Base-by-base conservation (phyloP, 2,329 filamentous ascomycete species). In the Stachybotrys chlorohalonatus region DNA sequence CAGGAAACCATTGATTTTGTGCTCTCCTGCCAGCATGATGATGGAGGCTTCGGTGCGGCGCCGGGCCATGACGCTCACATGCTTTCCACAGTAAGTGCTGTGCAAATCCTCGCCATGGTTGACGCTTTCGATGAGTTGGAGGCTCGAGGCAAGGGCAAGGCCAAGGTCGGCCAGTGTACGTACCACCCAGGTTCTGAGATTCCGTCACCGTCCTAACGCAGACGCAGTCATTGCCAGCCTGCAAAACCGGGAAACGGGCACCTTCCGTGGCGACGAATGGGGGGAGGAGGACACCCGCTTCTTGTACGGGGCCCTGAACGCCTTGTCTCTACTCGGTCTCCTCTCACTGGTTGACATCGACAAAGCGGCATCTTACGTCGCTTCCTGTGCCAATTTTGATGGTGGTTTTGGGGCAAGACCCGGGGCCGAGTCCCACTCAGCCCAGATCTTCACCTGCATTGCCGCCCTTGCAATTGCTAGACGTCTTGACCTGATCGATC, bases 281-380 rank as follows among this genome's bases (percentile, higher is more conserved):
- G 94, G 94, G 36, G 94, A 99, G 70, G 86, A 88, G 59, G 94
- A 99, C 71, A 97, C 94, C 0, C 85, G 94, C 30, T 99, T 99
- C 67, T 78, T 99, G 11, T 97, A 95, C 67, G 88, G 87, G 42
- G 91, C 90, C 7, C 78, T 99, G 54, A 95, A 95, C 68, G 90
- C 90, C 0, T 78, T 99, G 15, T 96, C 93, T 0, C 81, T 99
- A 9, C 79, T 99, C 16, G 82, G 82, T 6, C 77, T 92, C 42
- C 73, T 95, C 51, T 73, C 85, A 50, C 70, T 92, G 3, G 82
- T 95, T 58, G 82, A 99, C 65, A 80, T 96, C 6, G 77, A 87
- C 56, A 89, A 87, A 67, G 92, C 92, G 0, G 87, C 95, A 8
- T 74, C 81, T 6, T 85, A 96, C 67, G 78, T 99, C 55, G 82